A percentile compares a stretch with the other conserved stretches of the same genome.
phyloP scores from a whole-genome alignment of 768 basidiomycete genomes.

The Leccinum truebloodii region DNA sequence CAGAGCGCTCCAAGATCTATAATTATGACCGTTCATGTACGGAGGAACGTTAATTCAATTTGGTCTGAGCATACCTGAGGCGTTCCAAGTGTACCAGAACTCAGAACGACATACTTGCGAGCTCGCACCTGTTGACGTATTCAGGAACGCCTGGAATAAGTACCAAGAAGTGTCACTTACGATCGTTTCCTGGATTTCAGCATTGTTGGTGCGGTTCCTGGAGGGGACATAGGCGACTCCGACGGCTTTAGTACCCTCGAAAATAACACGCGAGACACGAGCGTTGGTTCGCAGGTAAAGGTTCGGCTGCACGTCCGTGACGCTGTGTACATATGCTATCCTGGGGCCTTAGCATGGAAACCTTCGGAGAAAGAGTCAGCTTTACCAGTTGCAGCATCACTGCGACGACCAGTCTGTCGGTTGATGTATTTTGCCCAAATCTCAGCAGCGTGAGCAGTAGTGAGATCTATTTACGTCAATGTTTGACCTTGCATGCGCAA shows the following conservation, averaged over 20 bases:
- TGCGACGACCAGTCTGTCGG: conserved; percentile 68
- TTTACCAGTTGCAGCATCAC: conserved; percentile 67
- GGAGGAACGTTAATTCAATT: not conserved
- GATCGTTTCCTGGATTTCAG: conserved; percentile 57
- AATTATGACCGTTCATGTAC: not conserved
- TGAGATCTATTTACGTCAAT: conserved; percentile 43
- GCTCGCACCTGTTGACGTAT: conserved; percentile 42
- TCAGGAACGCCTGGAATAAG: not conserved
- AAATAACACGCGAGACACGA: conserved; percentile 68
- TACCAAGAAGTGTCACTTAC: conserved; percentile 24
- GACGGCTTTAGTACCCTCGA: conserved; percentile 71
- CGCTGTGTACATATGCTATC: conserved; percentile 66
- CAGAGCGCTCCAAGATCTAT: conserved; percentile 69
- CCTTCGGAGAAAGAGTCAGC: not conserved
- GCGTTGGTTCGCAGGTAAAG: conserved; percentile 66
- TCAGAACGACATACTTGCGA: conserved; percentile 65
- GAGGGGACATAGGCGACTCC: conserved; percentile 70
- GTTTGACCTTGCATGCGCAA: not conserved
- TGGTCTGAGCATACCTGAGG: conserved; percentile 41
- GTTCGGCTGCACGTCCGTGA: conserved; percentile 68
- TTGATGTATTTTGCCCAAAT: conserved; percentile 82
- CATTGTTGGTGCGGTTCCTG: conserved; percentile 56
- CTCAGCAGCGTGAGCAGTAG: conserved; percentile 61
- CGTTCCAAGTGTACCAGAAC: conserved; percentile 67
- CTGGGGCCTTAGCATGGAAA: not conserved